Evolutionary conservation across 176 grass and related monocot genomes (phyloP), one percentile per base, ranked within the genome.

Genomic region (Luzula sylvatica): DNA sequence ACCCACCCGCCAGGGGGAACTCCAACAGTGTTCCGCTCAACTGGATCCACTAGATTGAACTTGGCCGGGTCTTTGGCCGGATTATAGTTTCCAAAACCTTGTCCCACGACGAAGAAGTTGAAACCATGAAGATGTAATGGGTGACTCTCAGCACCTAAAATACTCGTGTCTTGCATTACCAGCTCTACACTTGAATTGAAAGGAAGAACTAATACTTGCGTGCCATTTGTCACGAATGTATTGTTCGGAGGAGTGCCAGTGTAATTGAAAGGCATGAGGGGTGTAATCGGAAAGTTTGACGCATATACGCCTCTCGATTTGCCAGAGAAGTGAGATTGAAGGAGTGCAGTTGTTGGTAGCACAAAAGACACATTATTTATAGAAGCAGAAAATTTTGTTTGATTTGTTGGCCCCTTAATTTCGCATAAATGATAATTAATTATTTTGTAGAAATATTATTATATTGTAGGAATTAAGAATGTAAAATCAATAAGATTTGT

Each of bases 121-220:
- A 70, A 65, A 38, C 87, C 87, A 71, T 92, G 81, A 1, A 92
- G 58, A 63, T 92, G 87, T 54, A 92, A 65, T 4, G 86, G 86
- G 69, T 92, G 86, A 72, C 76, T 85, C 69, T 92, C 86, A 15
- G 72, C 53, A 42, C 76, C 65, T 4, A 62, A 74, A 30, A 88
- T 65, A 58, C 67, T 79, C 2, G 79, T 83, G 66, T 76, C 84
- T 69, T 88, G 84, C 71, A 88, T 73, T 55, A 88, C 79, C 44
- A 88, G 57, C 75, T 94, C 87, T 0, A 94, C 87, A 23, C 35
- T 73, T 18, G 87, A 53, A 61, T 94, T 87, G 78, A 70, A 94
- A 0, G 3, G 2, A 8, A 87, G 52, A 41, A 77, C 78, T 67
- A 82, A 52, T 51, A 94, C 61, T 72, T 67, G 20, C 3, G 87